Conservation (phyloP, 1,139 yeast genomes). For the Geotrichum klebahnii region DNA sequence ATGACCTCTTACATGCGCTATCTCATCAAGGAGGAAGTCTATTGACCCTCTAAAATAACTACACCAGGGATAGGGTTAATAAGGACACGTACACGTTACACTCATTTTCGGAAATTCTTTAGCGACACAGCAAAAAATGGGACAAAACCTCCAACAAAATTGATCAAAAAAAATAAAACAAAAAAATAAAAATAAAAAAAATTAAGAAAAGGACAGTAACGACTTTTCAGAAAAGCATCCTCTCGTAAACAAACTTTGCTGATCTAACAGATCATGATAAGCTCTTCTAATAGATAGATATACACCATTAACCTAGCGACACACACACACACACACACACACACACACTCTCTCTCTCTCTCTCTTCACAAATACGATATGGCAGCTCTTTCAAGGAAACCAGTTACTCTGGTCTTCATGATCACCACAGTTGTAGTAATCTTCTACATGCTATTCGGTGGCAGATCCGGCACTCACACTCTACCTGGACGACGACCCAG, state of each 20-base stretch:
- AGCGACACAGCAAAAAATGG: no score
- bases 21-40: no score
- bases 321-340: background rate
- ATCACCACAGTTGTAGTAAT: background rate
- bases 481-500: background rate
- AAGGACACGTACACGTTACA: no score
- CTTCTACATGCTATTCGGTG: conserved; percentile 7
- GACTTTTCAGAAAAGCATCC: background rate
- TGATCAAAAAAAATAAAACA: background rate
- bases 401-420: conserved; percentile 1
- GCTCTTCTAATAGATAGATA: no score
- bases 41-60: no score
- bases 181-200: background rate
- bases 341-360: background rate
- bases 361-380: background rate
- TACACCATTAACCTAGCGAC: background rate
- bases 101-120: no score
- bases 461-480: background rate
- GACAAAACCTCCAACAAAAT: background rate
- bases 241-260: no score
- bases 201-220: no score
- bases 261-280: background rate
- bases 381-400: conserved; percentile 9
- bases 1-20: no score
- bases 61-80: no score